Evolutionary conservation across 768 basidiomycete species (phyloP).

Genomic region (Suillus luteus): DNA sequence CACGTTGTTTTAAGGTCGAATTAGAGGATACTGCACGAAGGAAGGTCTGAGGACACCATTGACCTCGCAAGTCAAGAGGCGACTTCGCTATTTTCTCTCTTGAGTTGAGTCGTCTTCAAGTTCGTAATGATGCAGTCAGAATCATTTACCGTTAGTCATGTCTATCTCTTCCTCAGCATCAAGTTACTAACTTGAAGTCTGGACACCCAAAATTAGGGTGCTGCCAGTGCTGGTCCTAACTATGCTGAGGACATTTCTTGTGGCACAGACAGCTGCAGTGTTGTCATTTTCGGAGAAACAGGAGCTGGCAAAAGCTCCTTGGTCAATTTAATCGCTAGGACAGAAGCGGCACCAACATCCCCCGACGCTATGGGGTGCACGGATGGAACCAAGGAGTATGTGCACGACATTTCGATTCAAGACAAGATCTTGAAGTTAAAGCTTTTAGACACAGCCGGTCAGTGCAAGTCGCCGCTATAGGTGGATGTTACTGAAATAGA

Average conservation of each 20-base stretch:
- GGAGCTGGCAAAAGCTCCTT: slow-evolving; percentile 47
- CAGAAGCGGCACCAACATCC: slow-evolving; percentile 33
- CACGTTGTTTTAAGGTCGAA: neutral
- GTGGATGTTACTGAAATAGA: neutral
- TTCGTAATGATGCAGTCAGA: neutral
- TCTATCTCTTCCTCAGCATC: neutral
- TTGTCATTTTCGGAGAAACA: slow-evolving; percentile 47
- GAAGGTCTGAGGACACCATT: neutral
- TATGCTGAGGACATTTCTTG: neutral
- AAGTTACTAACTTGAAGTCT: neutral
- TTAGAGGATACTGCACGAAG: neutral
- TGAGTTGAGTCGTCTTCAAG: neutral
- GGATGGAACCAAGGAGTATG: slow-evolving; percentile 29
- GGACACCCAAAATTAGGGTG: neutral
- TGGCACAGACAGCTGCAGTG: slow-evolving; percentile 26
- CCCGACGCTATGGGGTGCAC: slow-evolving; percentile 40
- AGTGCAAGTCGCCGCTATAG: slow-evolving; percentile 2
- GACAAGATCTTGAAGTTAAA: slow-evolving; percentile 16
- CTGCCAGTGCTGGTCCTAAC: neutral
- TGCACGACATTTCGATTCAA: slow-evolving; percentile 21
- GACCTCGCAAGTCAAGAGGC: neutral
- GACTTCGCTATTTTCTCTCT: neutral
- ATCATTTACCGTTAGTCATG: neutral
- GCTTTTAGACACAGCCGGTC: slow-evolving; percentile 38
- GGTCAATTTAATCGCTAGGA: slow-evolving; percentile 40